Evolutionary conservation across 257 asterid genomes (phyloP), one percentile per base, ranked within the genome.

Genomic region (Rubia yunnanensis): DNA sequence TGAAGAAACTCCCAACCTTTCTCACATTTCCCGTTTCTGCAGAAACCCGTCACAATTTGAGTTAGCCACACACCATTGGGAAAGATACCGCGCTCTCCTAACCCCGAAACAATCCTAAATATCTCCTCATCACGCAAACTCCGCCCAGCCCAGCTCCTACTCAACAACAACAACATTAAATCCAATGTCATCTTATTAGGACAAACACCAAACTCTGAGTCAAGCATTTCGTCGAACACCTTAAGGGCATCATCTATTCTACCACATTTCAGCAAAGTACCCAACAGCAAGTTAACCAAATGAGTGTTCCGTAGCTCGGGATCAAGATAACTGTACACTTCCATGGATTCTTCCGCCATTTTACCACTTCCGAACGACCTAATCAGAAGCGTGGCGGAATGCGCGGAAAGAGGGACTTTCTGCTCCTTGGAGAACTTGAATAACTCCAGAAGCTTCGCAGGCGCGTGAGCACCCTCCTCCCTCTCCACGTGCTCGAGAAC

Each of bases 161-260:
- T 73, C 79, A 85, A 71, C 54, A 83, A 53, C 7, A 80, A 72
- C 58, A 92, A 63, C 8, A 86, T 70, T 32, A 74, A 66, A 44
- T 68, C 82, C 44, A 70, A 28, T 0, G 98, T 92, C 63, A 49
- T 65, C 22, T 50, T 20, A 65, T 84, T 77, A 10, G 96, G 96
- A 35, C 75, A 78, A 27, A 60, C 63, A 22, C 13, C 10, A 4
- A 76, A 15, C 32, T 72, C 77, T 2, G 74, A 52, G 13, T 76
- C 70, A 66, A 89, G 84, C 97, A 87, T 85, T 89, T 84, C 79
- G 60, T 82, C 95, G 69, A 92, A 80, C 91, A 92, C 38, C 81
- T 85, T 85, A 67, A 85, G 24, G 3, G 89, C 97, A 70, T 77
- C 83, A 78, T 85, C 90, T 23, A 74, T 63, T 2, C 74, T 73